Conservation (phyloP, 148 eudicot genomes). For the Rhododendron williamsianum region DNA sequence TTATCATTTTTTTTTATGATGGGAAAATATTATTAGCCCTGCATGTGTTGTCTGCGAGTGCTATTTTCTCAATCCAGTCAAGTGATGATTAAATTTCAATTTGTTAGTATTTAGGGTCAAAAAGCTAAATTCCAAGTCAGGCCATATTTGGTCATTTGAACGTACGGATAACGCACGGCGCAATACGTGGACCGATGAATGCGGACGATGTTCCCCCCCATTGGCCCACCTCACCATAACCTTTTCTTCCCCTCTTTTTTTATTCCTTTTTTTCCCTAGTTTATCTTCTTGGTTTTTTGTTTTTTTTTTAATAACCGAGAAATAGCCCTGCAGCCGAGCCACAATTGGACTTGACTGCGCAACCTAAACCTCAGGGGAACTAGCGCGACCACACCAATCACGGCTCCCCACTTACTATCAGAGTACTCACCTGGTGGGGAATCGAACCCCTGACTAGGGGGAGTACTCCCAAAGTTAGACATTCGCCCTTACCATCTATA, state of each 20-base stretch:
- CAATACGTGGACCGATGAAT: constrained; percentile 19
- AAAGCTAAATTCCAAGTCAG: not conserved
- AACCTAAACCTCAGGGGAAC: no score
- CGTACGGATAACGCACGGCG: constrained; percentile 22
- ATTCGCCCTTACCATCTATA: no score
- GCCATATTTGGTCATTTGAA: not conserved
- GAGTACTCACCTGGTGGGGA: no score
- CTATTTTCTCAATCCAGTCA: not conserved
- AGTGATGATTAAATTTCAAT: not conserved
- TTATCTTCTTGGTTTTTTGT: not conserved
- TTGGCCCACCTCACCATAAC: not conserved
- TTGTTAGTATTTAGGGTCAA: not conserved
- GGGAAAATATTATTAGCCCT: no score
- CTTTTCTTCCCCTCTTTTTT: not conserved
- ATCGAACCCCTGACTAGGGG: no score
- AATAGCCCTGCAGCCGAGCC: no score
- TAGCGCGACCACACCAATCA: no score
- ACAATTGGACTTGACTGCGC: no score
- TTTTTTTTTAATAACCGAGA: not conserved
- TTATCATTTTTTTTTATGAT: no score
- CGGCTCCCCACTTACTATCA: no score
- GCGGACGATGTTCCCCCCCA: not conserved
- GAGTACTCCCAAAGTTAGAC: no score
- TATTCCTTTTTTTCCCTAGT: no score
- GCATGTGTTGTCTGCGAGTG: not conserved